Evolutionary conservation across 257 asterid genomes (phyloP).

Genomic region (Paraleonurus japonicus): DNA sequence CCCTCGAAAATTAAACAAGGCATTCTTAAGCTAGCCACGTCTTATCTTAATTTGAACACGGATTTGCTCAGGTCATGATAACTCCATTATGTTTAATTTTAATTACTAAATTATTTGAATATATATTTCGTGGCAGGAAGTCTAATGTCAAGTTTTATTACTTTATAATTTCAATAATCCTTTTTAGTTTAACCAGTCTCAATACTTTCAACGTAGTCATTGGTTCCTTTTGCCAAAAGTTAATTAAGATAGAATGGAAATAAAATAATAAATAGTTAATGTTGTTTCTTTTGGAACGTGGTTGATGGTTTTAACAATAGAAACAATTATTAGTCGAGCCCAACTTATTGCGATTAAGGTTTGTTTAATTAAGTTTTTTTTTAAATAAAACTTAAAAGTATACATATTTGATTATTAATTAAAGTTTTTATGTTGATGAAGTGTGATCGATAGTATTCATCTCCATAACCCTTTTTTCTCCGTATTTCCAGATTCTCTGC

Average conservation of each 20-base stretch:
- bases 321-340: not conserved
- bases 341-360: not conserved
- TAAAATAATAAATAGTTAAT: too few relatives aligned
- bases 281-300: not conserved
- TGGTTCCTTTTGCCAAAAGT: not conserved
- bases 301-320: not conserved
- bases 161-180: not conserved
- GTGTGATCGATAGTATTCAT: too few relatives aligned
- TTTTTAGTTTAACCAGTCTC: not conserved
- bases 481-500: too few relatives aligned
- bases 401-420: not conserved
- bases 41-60: slow-evolving; percentile 26
- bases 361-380: not conserved
- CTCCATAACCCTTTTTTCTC: too few relatives aligned
- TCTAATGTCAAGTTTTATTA: not conserved
- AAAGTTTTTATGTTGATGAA: too few relatives aligned
- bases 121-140: not conserved
- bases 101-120: not conserved
- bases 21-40: slow-evolving; percentile 31
- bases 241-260: not conserved
- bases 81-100: slow-evolving; percentile 16
- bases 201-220: not conserved
- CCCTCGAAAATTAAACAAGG: slow-evolving; percentile 21
- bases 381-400: not conserved
- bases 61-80: slow-evolving; percentile 29